A percentile compares a stretch with the other conserved stretches of the same genome.
These are phyloP conservation scores for Hirsutella thompsonii DNA, from an alignment of 2,329 filamentous ascomycete genomes.

Conservation along the genomic window DNA sequence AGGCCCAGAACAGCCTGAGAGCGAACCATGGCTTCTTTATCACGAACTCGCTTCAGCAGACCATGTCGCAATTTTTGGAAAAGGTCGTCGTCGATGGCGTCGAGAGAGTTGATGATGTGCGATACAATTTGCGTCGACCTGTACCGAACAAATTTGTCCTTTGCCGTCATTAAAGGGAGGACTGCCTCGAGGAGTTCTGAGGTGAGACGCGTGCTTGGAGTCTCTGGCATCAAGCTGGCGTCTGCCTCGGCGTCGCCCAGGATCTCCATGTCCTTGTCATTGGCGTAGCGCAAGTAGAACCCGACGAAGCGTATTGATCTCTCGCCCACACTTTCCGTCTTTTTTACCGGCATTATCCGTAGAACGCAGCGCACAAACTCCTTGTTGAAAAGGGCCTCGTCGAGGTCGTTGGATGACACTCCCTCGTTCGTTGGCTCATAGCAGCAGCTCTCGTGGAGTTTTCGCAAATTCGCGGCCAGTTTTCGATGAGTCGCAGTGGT, in stretches of 20 bases:
- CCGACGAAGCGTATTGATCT: conserved; percentile 75
- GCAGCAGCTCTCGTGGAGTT: conserved; percentile 78
- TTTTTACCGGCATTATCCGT: conserved; percentile 76
- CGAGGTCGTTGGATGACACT: conserved; percentile 49
- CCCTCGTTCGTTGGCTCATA: conserved; percentile 47
- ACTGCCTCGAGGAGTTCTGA: conserved; percentile 60
- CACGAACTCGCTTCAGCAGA: conserved; percentile 72
- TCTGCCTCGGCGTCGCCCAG: conserved; percentile 53
- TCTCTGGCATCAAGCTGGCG: conserved; percentile 62
- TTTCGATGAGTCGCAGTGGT: conserved; percentile 87
- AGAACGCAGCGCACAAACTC: conserved; percentile 77
- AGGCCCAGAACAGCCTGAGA: conserved; percentile 86
- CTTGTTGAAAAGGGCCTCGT: conserved; percentile 75
- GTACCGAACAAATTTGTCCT: conserved; percentile 88
- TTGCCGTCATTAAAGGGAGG: conserved; percentile 65
- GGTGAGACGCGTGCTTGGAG: conserved; percentile 69
- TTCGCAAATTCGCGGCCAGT: conserved; percentile 73
- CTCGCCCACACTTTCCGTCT: conserved; percentile 80
- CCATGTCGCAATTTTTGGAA: conserved; percentile 73
- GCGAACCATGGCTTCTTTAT: conserved; percentile 87
- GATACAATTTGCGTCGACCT: conserved; percentile 81
- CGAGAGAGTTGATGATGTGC: conserved; percentile 83
- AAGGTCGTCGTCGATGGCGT: conserved; percentile 82
- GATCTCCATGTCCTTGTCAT: conserved; percentile 58
- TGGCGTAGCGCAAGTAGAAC: conserved; percentile 66